Evolutionary conservation across 2,329 filamentous ascomycete genomes (phyloP).

Genomic region (Fusarium sacchari): DNA sequence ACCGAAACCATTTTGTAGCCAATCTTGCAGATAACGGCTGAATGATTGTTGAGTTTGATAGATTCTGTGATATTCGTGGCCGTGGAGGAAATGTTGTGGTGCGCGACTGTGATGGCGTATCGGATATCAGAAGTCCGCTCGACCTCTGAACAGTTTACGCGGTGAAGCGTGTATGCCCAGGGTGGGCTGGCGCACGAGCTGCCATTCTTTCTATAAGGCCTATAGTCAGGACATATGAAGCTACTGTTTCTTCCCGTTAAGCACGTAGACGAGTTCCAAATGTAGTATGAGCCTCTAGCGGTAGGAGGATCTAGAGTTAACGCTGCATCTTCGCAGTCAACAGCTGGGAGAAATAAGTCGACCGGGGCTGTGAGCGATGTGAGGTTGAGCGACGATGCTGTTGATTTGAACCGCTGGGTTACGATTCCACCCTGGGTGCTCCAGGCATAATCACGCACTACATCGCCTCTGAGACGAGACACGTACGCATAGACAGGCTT

Average conservation of each 20-base stretch:
- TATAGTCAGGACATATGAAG: neutral
- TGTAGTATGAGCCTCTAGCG: neutral
- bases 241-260: rapidly evolving
- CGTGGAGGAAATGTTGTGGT: neutral
- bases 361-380: neutral
- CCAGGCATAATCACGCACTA: neutral
- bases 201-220: neutral
- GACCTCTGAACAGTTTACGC: neutral
- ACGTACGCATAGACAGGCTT: neutral
- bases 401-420: rapidly evolving
- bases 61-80: neutral
- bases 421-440: rapidly evolving
- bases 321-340: neutral
- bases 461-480: neutral
- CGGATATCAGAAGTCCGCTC: neutral
- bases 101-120: neutral
- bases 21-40: neutral
- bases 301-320: neutral
- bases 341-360: neutral
- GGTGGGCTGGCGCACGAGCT: neutral
- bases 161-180: neutral
- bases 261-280: rapidly evolving
- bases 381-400: rapidly evolving
- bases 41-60: rapidly evolving
- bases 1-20: neutral